These are phyloP conservation scores for Annulohypoxylon stygium DNA, from an alignment of 495 filamentous ascomycete genomes.

Conservation along the genomic window DNA sequence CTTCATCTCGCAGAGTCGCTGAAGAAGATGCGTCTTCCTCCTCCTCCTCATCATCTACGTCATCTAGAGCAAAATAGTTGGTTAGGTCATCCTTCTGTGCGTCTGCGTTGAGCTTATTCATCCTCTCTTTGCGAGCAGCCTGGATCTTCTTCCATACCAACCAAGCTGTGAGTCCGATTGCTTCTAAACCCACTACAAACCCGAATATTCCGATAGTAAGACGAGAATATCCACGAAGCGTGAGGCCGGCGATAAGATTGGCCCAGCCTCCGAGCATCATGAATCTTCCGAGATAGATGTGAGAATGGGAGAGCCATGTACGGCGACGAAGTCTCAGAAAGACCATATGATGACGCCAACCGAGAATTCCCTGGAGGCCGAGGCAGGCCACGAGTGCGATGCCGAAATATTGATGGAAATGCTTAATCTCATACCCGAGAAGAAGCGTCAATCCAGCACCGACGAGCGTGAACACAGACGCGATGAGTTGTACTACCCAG, in stretches of 20 bases:
- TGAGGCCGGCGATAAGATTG: slow-evolving; percentile 9
- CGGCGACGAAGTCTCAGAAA: slow-evolving; percentile 19
- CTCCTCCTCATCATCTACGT: slow-evolving; percentile 11
- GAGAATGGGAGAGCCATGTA: slow-evolving; percentile 21
- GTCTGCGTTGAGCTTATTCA: neutral
- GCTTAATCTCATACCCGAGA: neutral
- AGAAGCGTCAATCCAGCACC: slow-evolving; percentile 2
- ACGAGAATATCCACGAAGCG: slow-evolving; percentile 12
- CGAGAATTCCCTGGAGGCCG: slow-evolving; percentile 14
- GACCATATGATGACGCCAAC: slow-evolving; percentile 25
- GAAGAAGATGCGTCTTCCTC: slow-evolving; percentile 7
- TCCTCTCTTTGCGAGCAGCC: neutral
- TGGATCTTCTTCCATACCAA: slow-evolving; percentile 6
- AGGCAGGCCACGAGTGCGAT: slow-evolving; percentile 13
- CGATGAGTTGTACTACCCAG: slow-evolving; percentile 15
- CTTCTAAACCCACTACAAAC: slow-evolving; percentile 1
- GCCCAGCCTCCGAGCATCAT: slow-evolving; percentile 19
- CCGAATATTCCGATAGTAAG: slow-evolving; percentile 4
- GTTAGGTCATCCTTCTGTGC: neutral
- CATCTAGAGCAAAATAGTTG: slow-evolving; percentile 11
- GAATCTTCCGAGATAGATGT: slow-evolving; percentile 22
- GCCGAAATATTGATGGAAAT: slow-evolving; percentile 15
- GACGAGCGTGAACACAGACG: neutral
- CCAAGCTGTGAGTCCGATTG: slow-evolving; percentile 10
- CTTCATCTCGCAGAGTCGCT: slow-evolving; percentile 1